Conservation (phyloP, 176 grass and related monocot genomes). For the Tillandsia leiboldiana region DNA sequence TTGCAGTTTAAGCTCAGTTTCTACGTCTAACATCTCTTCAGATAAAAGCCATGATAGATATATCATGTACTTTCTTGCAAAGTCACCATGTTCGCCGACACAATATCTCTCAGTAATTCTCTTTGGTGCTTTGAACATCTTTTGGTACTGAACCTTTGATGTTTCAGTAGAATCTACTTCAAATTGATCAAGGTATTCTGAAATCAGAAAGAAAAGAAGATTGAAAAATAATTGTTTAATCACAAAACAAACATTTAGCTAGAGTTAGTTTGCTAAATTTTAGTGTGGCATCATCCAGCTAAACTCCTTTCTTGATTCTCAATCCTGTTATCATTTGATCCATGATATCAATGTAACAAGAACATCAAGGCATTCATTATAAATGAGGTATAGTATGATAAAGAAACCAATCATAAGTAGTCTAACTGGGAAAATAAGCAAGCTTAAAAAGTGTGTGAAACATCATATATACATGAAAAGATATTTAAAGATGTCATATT, state of each 20-base stretch:
- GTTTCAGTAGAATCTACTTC: constrained; percentile 59
- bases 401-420: too few relatives aligned
- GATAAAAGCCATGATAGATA: constrained; percentile 83
- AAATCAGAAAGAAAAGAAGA: not conserved
- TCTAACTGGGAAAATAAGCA: too few relatives aligned
- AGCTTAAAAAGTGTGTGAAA: not conserved
- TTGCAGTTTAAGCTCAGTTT: constrained; percentile 75
- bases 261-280: not conserved
- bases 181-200: constrained; percentile 93
- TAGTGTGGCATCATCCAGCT: not conserved
- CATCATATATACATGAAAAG: not conserved
- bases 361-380: too few relatives aligned
- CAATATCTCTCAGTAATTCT: constrained; percentile 82
- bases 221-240: not conserved
- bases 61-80: constrained; percentile 91
- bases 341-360: too few relatives aligned
- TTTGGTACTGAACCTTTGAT: constrained; percentile 73
- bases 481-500: constrained; percentile 5
- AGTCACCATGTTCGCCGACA: constrained; percentile 57
- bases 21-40: constrained; percentile 64
- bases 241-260: not conserved
- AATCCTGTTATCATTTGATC: too few relatives aligned
- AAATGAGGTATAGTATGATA: too few relatives aligned
- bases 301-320: too few relatives aligned
- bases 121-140: constrained; percentile 67